Evolutionary conservation across 2,329 filamentous ascomycete species (phyloP).

Genomic region (Phialocephala subalpina): DNA sequence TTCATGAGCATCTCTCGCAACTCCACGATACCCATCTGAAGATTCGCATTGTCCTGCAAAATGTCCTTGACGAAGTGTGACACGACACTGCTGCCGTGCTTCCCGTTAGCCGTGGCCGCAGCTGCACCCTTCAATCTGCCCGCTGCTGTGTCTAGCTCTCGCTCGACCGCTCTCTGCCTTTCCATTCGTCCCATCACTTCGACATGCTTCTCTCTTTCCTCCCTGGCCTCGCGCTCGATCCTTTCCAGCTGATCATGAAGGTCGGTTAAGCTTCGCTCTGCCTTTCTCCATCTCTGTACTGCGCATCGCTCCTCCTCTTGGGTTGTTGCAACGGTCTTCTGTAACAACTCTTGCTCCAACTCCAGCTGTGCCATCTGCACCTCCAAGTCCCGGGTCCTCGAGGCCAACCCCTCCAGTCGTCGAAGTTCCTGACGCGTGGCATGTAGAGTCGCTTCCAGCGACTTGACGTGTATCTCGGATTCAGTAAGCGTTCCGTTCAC

Average conservation of each 20-base stretch:
- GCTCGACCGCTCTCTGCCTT: conserved; percentile 81
- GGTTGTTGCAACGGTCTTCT: conserved; percentile 70
- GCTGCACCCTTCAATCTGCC: conserved; percentile 84
- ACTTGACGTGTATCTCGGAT: conserved; percentile 81
- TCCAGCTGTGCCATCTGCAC: conserved; percentile 82
- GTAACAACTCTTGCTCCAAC: conserved; percentile 78
- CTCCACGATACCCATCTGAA: conserved; percentile 92
- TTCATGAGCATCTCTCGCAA: conserved; percentile 88
- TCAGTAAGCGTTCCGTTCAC: conserved; percentile 82
- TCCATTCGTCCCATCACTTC: conserved; percentile 87
- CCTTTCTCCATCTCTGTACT: conserved; percentile 83
- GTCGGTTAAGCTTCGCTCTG: conserved; percentile 79
- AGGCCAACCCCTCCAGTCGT: conserved; percentile 75
- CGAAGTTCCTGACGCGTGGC: conserved; percentile 81
- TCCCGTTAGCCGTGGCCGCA: conserved; percentile 63
- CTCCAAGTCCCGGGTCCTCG: conserved; percentile 81
- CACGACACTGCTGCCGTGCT: conserved; percentile 75
- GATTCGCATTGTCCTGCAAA: conserved; percentile 90
- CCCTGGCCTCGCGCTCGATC: conserved; percentile 83
- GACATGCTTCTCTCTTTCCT: conserved; percentile 82
- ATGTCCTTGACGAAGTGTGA: conserved; percentile 97
- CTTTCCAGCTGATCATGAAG: conserved; percentile 88
- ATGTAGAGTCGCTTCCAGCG: conserved; percentile 78
- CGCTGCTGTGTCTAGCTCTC: conserved; percentile 80
- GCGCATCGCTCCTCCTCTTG: conserved; percentile 81